These are phyloP conservation scores for Diaporthe velutina DNA, from an alignment of 2,329 filamentous ascomycete species.

Conservation along the genomic window DNA sequence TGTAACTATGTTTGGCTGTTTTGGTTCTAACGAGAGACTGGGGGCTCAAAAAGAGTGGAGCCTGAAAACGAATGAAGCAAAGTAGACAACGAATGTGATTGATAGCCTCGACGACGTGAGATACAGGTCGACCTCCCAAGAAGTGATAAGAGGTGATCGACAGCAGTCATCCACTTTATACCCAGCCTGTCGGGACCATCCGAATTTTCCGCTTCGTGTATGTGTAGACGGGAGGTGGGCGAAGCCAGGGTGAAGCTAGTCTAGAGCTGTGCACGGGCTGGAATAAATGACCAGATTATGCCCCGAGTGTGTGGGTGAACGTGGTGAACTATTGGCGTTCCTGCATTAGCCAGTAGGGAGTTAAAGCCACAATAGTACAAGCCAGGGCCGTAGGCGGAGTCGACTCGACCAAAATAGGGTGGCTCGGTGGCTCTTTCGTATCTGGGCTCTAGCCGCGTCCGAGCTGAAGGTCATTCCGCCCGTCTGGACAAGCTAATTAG, in stretches of 20 bases:
- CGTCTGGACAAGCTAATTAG: not conserved
- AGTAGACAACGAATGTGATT: not conserved
- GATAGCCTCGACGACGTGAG: not conserved
- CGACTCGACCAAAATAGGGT: not conserved
- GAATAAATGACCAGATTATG: not conserved
- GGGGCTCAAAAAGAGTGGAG: conserved; percentile 10
- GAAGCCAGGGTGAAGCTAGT: not conserved
- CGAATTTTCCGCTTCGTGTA: not conserved
- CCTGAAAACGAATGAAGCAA: not conserved
- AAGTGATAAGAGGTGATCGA: not conserved
- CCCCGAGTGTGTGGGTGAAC: not conserved
- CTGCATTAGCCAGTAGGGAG: conserved; percentile 2
- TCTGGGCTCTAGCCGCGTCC: not conserved
- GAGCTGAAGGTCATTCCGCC: conserved; percentile 15
- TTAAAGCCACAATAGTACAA: not conserved
- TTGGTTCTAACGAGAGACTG: not conserved
- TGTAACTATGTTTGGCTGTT: not conserved
- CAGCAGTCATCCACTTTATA: conserved; percentile 1
- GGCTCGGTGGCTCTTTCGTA: not conserved
- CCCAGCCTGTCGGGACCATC: not conserved
- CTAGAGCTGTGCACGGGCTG: not conserved
- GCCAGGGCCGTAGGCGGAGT: not conserved
- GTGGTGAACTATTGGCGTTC: not conserved
- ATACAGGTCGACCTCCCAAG: not conserved
- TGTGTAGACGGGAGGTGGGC: not conserved